Base-by-base conservation (phyloP, 306 rosid genomes). In the Heteromeles arbutifolia region DNA sequence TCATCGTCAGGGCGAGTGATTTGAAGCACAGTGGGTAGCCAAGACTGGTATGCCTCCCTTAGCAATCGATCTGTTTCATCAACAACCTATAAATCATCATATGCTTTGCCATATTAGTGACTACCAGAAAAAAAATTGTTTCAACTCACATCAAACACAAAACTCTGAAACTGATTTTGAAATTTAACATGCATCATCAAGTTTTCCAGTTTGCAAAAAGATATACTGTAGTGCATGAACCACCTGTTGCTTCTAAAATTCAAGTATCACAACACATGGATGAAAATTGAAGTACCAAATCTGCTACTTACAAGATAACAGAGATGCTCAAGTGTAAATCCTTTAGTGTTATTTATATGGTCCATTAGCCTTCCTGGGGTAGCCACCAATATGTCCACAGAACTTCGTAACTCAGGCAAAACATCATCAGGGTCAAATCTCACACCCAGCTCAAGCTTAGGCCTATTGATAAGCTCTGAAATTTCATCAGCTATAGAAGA, bases 311-410 rank as follows among this genome's bases (percentile, higher is more conserved):
- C 98, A 79, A 95, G 98, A 86, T 92, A 95, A 77, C 86, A 58
- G 52, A 92, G 98, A 85, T 95, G 97, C 85, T 92, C 93, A 43
- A 95, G 92, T 0, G 97, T 92, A 82, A 95, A 92, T 2, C 97
- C 98, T 74, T 82, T 92, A 4, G 95, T 89, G n/a, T 79, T 73
- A 70, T 86, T 89, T 21, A 92, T 86, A 73, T 90, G 97, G 74
- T 95, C 99, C 89, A 95, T 89, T 63, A 95, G 82, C 86, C 97
- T 88, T 78, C 97, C 97, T 7, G 99, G 93, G 29, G 97, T 95
- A 19, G 98, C 98, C 61, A 95, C 97, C 81, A 95, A 83, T 84
- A 95, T 89, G 50, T 92, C 97, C 74, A 95, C 96, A 54, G 90
- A 88, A 72, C 93, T 87, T 61, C 67, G 91, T 25, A 83, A 75